Evolutionary conservation across 495 filamentous ascomycete species (phyloP), one percentile per base, ranked within the genome.

Genomic region (Hypomontagnella monticulosa): DNA sequence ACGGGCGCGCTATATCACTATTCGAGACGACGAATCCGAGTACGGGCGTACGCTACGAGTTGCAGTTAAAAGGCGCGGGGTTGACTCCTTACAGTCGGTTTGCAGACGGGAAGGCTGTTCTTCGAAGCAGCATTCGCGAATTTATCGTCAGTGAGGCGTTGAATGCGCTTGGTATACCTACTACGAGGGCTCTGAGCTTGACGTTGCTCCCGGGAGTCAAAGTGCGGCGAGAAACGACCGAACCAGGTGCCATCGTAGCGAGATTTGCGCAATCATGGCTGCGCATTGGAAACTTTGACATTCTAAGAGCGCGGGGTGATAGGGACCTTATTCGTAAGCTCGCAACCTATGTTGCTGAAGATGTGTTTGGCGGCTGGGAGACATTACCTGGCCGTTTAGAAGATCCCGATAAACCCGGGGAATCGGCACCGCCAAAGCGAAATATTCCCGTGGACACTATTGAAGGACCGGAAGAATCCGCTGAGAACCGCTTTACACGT

Each of bases 61-160:
- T 98, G 7, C 95, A 97, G 71, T 82, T 99, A 46, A 99, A 96
- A 77, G 95, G 95, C 18, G 94, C 95, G 20, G 95, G 95, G 2
- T 80, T 87, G 64, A 99, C 95, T 3, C 95, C 95, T 0, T 99
- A 98, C 75, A 95, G 91, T 16, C 89, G 95, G 10, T 99, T 98
- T 67, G 95, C 95, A n/a, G 95, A 99, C 77, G 95, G 95, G 23
- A 94, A 95, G 71, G 95, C 95, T 2, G 95, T 98, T 9, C 81
- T 99, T 16, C 80, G 95, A 44, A 93, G 89, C 23, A 94, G 91
- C 71, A 96, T 99, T 58, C 86, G 95, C 34, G 95, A 99, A 82
- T 99, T 93, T 65, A 73, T 99, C 34, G 93, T 97, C 19, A 93
- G 89, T 46, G 95, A 99, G 80, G 84, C 84, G 37, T 82, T 99